A percentile compares a stretch with the other conserved stretches of the same genome.
These are phyloP conservation scores for Lipomyces chichibuensis DNA, from an alignment of 805 yeast genomes.

Conservation along the genomic window DNA sequence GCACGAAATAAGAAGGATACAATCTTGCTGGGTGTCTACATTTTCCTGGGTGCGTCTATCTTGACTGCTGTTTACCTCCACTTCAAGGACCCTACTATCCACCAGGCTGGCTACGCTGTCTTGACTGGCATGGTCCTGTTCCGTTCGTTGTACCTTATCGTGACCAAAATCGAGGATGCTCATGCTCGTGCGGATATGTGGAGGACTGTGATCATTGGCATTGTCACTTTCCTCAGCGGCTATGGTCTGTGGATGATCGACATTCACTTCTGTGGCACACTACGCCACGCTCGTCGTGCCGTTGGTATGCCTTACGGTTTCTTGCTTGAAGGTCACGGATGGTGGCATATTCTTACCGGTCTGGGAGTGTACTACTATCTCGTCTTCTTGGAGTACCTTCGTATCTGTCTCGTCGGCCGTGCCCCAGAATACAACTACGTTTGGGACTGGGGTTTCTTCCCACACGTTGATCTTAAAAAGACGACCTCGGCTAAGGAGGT, in stretches of 20 bases:
- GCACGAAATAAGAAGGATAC: constrained; percentile 50
- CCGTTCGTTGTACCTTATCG: constrained; percentile 59
- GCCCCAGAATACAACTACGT: constrained; percentile 59
- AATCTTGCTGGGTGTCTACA: constrained; percentile 51
- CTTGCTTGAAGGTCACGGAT: constrained; percentile 87
- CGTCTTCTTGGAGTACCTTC: constrained; percentile 73
- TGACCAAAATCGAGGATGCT: constrained; percentile 55
- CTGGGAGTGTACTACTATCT: constrained; percentile 85
- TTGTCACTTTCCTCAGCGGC: constrained; percentile 68
- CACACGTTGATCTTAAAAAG: constrained; percentile 45
- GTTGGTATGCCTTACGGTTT: constrained; percentile 86
- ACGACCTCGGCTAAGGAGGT: constrained; percentile 5
- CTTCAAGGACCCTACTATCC: constrained; percentile 81
- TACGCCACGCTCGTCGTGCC: constrained; percentile 61
- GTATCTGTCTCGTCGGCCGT: constrained; percentile 65
- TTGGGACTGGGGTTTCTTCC: constrained; percentile 63
- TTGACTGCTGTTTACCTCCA: constrained; percentile 74
- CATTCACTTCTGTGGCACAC: constrained; percentile 69
- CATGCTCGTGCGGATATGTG: constrained; percentile 54
- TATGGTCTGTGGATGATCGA: constrained; percentile 89
- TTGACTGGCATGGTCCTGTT: constrained; percentile 74
- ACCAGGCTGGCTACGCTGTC: constrained; percentile 81
- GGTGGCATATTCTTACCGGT: constrained; percentile 85
- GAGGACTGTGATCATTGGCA: constrained; percentile 61
- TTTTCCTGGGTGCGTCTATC: constrained; percentile 57